These are phyloP conservation scores for Lophium mytilinum DNA, from an alignment of 495 filamentous ascomycete species.

Conservation along the genomic window DNA sequence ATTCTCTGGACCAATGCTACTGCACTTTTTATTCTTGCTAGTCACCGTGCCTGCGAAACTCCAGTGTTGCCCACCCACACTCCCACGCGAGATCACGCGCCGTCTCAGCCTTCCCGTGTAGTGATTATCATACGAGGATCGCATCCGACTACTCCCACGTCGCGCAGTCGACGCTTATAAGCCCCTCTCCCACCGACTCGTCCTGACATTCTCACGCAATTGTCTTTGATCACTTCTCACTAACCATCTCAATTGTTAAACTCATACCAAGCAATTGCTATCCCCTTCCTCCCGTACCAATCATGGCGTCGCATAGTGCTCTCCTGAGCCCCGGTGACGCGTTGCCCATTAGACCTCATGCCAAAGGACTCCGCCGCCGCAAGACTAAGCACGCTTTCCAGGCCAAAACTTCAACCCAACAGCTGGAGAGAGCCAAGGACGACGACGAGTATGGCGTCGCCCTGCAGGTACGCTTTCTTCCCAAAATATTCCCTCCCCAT, in stretches of 20 bases:
- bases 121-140: conserved; percentile 4
- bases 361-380: conserved; percentile 1
- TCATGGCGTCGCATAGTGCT: background rate
- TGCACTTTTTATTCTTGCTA: too few species aligned
- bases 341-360: background rate
- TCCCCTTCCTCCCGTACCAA: background rate
- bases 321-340: background rate
- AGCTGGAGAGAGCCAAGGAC: conserved; percentile 2
- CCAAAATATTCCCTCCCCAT: background rate
- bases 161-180: background rate
- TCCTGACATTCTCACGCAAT: background rate
- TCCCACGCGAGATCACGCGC: conserved; percentile 3
- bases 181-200: background rate
- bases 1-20: too few species aligned
- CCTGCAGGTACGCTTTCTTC: conserved; percentile 1
- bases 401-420: conserved; percentile 12
- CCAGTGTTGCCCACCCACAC: background rate
- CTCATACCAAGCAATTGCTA: background rate
- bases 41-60: too few species aligned
- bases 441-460: conserved; percentile 1
- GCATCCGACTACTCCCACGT: background rate
- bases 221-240: background rate
- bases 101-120: conserved; percentile 2
- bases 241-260: background rate
- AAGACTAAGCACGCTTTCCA: conserved; percentile 14